Conservation (phyloP, 108 stramenopile genomes). For the Fragilaria radians region DNA sequence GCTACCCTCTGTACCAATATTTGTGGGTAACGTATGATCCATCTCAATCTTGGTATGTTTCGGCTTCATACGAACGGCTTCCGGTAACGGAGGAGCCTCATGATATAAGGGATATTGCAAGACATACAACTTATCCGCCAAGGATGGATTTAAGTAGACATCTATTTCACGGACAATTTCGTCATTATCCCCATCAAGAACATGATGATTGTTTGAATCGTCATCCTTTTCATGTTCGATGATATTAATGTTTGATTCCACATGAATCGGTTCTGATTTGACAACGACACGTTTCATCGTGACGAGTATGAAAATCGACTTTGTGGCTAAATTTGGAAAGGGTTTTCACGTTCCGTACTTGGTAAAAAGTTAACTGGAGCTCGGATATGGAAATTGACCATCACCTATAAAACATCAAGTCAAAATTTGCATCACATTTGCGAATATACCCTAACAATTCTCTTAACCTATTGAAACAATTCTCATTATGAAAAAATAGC, state of each 20-base stretch:
- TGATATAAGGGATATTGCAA: conserved; percentile 68
- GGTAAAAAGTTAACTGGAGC: too few relatives aligned
- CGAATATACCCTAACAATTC: too few relatives aligned
- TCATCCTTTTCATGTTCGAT: too few relatives aligned
- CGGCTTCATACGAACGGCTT: conserved; percentile 55
- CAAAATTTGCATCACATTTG: too few relatives aligned
- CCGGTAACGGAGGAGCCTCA: conserved; percentile 19
- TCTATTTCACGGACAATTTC: conserved; percentile 76
- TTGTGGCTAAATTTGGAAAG: too few relatives aligned
- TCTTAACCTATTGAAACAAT: too few relatives aligned
- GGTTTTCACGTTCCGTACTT: too few relatives aligned
- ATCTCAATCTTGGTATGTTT: conserved; percentile 69
- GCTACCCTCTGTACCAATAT: conserved; percentile 11
- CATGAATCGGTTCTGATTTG: not conserved
- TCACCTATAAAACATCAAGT: too few relatives aligned
- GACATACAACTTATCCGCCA: conserved; percentile 46
- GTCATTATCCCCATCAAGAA: conserved; percentile 36
- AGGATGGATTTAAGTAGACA: conserved; percentile 70
- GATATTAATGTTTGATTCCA: not conserved
- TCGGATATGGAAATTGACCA: too few relatives aligned
- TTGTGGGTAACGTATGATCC: conserved; percentile 35
- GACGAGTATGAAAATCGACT: too few relatives aligned
- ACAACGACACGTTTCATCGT: not conserved
- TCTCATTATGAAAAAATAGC: too few relatives aligned
- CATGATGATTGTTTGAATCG: too few relatives aligned